Evolutionary conservation across 106 monocot genomes (phyloP), one percentile per base, ranked within the genome.

Genomic region (Apostasia ramifera): DNA sequence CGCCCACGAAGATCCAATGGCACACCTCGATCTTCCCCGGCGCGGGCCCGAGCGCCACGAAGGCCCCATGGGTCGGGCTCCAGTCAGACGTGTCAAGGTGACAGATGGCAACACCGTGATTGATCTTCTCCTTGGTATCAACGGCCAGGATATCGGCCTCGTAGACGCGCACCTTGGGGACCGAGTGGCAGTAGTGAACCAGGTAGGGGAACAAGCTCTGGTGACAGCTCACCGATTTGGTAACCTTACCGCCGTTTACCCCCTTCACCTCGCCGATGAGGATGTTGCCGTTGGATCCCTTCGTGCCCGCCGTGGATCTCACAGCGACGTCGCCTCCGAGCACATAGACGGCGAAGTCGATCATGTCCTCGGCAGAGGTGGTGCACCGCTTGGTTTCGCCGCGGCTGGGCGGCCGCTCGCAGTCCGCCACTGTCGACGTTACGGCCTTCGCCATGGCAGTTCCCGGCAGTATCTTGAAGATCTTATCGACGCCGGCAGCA

Each of bases 111-210:
- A 81, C 65, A 1, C 71, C 81, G 37, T 48, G 49, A 39, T 81
- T 81, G n/a, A 76, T 75, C 71, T 54, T 71, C 66, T 68, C 55
- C 56, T 63, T 67, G 4, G 37, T 56, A 52, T 64, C 53, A 8
- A 63, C 72, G 40, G 59, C 72, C 53, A 73, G 43, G 48, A 73
- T 73, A 47, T 73, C 63, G n/a, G 63, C 72, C 42, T 63, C 72
- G 63, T 73, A 50, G 7, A 52, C 53, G 40, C 53, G 26, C 1
- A 67, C 67, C 5, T 39, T 45, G 3, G 95, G 95, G 15, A 97
- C 95, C 6, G 84, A 84, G 79, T 94, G 94, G 73, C 95, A 97
- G 77, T 97, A 97, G 79, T 97, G 92, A 8, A 89, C 83, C 77
- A 89, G 66, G 72, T 87, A 97, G 0, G 97, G 97, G 75, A 89